Evolutionary conservation across 1,284 basidiomycete genomes (phyloP), one percentile per base, ranked within the genome.

Genomic region (Ganoderma lucidum): DNA sequence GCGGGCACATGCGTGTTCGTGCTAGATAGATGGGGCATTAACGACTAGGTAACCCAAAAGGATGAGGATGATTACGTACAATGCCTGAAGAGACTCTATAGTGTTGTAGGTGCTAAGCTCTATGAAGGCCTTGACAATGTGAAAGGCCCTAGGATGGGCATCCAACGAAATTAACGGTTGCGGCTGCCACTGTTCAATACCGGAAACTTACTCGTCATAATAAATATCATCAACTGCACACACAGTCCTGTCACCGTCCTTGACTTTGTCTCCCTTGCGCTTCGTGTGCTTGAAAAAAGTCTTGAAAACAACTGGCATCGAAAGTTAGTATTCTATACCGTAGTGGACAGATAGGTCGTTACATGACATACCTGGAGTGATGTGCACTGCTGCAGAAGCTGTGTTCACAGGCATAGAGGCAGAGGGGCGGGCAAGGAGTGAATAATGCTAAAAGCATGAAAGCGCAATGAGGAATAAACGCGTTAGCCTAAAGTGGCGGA

Each of bases 1-100:
- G 93, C 84, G 1, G 93, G 91, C 2, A 95, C 88, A 70, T 91
- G 90, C 3, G 93, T 94, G 75, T 94, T 93, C 30, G 92, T 90
- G 74, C 88, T 90, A 65, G 42, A 44, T 30, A 10, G 30, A n/a
- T 5, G 5, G 0, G n/a, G 23, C 2, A 30, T 61, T 6, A 42
- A 28, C 39, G 23, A 30, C 15, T 64, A 60, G 37, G 44, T 28
- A n/a, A 28, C 23, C 15, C 32, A 61, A 23, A 6, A 14, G 41
- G 19, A 41, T 35, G 17, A n/a, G 32, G 28, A 19, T 2, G 6
- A 44, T 41, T 28, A 61, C 67, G 66, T 71, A 89, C 87, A 90
- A 90, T 23, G 82, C 79, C 75, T 90, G 89, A 12, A 90, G 81
- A 37, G 87, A 89, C 74, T 91, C 88, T 17, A 90, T 81, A 0